Conservation (phyloP, 1,284 basidiomycete genomes). For the Sutorius eximius region DNA sequence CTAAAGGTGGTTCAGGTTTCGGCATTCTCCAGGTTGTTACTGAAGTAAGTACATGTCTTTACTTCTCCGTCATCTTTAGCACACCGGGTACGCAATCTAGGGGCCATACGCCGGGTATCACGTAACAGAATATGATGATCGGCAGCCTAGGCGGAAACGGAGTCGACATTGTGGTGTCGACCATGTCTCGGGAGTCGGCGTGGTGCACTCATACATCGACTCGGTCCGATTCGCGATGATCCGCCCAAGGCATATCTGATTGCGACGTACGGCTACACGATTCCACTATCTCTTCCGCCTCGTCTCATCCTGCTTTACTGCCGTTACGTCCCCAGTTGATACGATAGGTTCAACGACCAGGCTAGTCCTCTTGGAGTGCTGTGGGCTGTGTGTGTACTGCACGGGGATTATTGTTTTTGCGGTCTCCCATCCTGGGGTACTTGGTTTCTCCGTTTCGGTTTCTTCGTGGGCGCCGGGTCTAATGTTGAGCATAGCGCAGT, state of each 20-base stretch:
- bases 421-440: background rate
- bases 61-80: background rate
- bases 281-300: background rate
- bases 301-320: background rate
- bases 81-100: no score
- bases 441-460: background rate
- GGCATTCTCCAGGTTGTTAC: background rate
- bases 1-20: background rate
- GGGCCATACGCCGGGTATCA: background rate
- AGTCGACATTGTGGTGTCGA: background rate
- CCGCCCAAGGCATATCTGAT: background rate
- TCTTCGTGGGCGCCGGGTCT: conserved; percentile 1
- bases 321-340: background rate
- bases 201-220: background rate
- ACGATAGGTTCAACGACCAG: background rate
- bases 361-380: background rate
- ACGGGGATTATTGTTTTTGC: conserved; percentile 1
- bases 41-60: background rate
- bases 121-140: conserved; percentile 2
- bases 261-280: background rate
- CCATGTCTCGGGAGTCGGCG: background rate
- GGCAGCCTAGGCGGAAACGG: background rate
- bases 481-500: background rate
- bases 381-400: background rate
- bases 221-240: conserved; percentile 14